Percentiles rank a stretch among this genome's conserved stretches.
phyloP scores from a whole-genome alignment of 2,329 filamentous ascomycete genomes.

The Thelonectria discophora region DNA sequence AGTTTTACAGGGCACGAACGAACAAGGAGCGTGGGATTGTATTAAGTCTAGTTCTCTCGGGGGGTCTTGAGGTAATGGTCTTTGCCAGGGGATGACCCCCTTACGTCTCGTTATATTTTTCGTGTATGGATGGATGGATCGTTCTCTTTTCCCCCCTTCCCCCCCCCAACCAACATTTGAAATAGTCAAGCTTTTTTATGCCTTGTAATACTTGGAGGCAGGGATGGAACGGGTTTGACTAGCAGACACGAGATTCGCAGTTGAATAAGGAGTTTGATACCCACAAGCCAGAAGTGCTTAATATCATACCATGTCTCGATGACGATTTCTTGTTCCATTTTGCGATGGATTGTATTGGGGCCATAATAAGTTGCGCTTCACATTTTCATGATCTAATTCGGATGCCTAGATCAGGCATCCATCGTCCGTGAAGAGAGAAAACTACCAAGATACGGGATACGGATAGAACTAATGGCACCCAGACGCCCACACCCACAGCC shows the following conservation, averaged over 20 bases:
- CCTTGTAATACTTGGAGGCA: conserved; percentile 15
- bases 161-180: conserved; percentile 12
- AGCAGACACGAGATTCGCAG: conserved; percentile 13
- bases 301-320: conserved; percentile 12
- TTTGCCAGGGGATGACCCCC: conserved; percentile 25
- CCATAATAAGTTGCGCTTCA: too few relatives aligned
- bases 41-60: conserved; percentile 29
- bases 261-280: conserved; percentile 28
- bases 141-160: too few relatives aligned
- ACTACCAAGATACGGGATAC: not conserved
- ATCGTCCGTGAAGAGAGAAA: too few relatives aligned
- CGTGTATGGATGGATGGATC: conserved; percentile 23
- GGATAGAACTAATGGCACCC: not conserved
- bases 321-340: not conserved
- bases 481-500: too few relatives aligned
- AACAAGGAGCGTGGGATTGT: conserved; percentile 28
- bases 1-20: conserved; percentile 34
- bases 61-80: conserved; percentile 23
- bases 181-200: conserved; percentile 9
- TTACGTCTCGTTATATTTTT: conserved; percentile 21
- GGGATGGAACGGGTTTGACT: conserved; percentile 21
- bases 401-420: too few relatives aligned
- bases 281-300: conserved; percentile 1
- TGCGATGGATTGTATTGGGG: too few relatives aligned
- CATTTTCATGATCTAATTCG: too few relatives aligned